Evolutionary conservation across 345 rosid species (phyloP), one percentile per base, ranked within the genome.

Genomic region (Draba incana): DNA sequence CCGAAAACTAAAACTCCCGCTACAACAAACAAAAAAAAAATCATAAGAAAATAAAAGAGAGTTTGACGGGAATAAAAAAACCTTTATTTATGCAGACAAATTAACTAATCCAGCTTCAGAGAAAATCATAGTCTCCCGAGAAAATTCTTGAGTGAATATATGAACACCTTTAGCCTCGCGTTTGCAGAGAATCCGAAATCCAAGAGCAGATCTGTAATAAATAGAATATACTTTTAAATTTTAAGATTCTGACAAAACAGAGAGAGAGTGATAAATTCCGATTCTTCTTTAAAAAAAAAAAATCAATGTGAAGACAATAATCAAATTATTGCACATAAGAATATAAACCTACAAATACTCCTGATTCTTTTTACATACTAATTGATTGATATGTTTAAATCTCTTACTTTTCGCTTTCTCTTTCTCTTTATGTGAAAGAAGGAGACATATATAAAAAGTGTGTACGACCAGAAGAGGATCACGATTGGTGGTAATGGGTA

Each of bases 121-220:
- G 63, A 46, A 62, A 53, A 31, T 69, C 20, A 20, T 20, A 20
- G 20, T 20, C 20, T 20, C 20, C 20, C 20, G 20, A 20, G 20
- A 20, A 20, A 20, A 20, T 20, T 62, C 39, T 49, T 30, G 24
- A 50, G 62, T 33, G 41, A 53, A 44, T 3, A 53, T 57, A 71
- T 46, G 15, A 14, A 24, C 13, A 71, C 25, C 49, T 63, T 46
- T 42, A 30, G 41, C 61, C 55, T 54, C 41, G n/a, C 8, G 76
- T 45, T 71, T 54, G 57, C 48, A 63, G 64, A 71, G 61, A 63
- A 63, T 62, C 69, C 69, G 30, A 63, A 54, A 63, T 27, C 64
- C 64, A 63, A 71, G 64, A 63, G 63, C 43, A 71, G 76, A 71
- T 71, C 76, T 71, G 76, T 43, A 63, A 47, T 24, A 5, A 47